Base-by-base conservation (phyloP, 179 eudicot species). In the Beta corolliflora region DNA sequence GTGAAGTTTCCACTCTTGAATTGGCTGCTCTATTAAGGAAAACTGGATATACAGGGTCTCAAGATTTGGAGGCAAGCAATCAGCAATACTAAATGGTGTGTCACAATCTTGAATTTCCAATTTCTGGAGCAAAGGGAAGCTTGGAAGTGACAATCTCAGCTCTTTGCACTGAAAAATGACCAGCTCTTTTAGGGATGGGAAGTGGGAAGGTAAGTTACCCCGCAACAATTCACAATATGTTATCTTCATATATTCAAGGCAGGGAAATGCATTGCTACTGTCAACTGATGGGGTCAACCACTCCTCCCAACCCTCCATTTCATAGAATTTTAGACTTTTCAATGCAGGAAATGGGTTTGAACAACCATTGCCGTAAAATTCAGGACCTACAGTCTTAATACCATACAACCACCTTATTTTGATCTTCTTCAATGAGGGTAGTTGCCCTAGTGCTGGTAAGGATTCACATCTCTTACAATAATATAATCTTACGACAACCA, bases 291-390 rank as follows among this genome's bases (percentile, higher is more conserved):
- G 23, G 25, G 61, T 16, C 21, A 7, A 7, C 77, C 77, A 75
- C 65, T 75, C 77, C 44, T 56, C 18, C 65, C 77, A 75, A 7
- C 23, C 8, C 11, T 36, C 7, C 77, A 75, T 75, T 10, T 7
- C 52, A 10, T 16, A 31, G 66, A 75, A 75, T 7, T 7, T 5
- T 45, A 75, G 14, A 58, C 41, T 58, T 75, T 41, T 45, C 53
- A 75, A 18, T 75, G 77, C 4, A 56, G 77, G 77, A 58, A 75
- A 75, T 4, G 77, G 60, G 50, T 58, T 58, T 31, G 52, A 54
- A 56, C 77, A 55, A 56, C 77, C 25, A 31, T 36, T 36, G 41
- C 77, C 79, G 7, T 76, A 76, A 61, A 76, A 61, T 21, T 76
- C 71, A 63, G 18, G 56, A 61, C 71, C 79, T 63, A 76, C 10